These are phyloP conservation scores for Cyberlindnera sargentensis DNA, from an alignment of 805 yeast species.

Conservation along the genomic window DNA sequence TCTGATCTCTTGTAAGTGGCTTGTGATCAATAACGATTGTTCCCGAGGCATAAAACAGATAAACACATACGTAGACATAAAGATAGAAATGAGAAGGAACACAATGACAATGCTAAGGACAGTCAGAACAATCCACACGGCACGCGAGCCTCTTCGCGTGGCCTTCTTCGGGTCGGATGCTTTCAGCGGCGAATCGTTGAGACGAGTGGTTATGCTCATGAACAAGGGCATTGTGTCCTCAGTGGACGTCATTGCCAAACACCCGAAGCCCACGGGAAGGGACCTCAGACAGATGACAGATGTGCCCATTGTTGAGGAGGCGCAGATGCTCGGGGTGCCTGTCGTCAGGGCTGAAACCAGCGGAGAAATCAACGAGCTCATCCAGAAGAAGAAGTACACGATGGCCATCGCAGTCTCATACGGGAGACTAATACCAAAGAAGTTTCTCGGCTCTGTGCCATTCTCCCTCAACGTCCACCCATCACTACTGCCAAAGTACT, in stretches of 20 bases:
- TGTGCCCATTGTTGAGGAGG: slow-evolving; percentile 45
- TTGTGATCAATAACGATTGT: too few relatives aligned
- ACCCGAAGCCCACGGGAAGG: slow-evolving; percentile 60
- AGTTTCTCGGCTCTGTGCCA: slow-evolving; percentile 39
- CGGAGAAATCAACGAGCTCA: slow-evolving; percentile 29
- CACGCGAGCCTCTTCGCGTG: slow-evolving; percentile 22
- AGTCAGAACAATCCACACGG: neutral
- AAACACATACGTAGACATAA: neutral
- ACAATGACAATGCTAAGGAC: neutral
- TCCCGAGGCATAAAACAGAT: neutral
- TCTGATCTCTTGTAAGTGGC: neutral
- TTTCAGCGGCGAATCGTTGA: slow-evolving; percentile 54
- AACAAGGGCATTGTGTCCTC: slow-evolving; percentile 17
- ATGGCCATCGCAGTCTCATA: slow-evolving; percentile 88
- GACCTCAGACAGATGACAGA: slow-evolving; percentile 38
- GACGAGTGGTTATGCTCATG: slow-evolving; percentile 26
- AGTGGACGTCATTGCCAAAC: slow-evolving; percentile 57
- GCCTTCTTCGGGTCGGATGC: slow-evolving; percentile 77
- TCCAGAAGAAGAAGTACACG: slow-evolving; percentile 34
- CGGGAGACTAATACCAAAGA: slow-evolving; percentile 71
- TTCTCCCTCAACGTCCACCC: slow-evolving; percentile 90
- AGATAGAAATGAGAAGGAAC: neutral
- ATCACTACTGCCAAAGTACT: slow-evolving; percentile 69
- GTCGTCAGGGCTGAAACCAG: slow-evolving; percentile 46
- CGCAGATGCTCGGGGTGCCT: slow-evolving; percentile 27